These are phyloP conservation scores for Fusarium oligoseptatum DNA, from an alignment of 2,329 filamentous ascomycete genomes.

Conservation along the genomic window DNA sequence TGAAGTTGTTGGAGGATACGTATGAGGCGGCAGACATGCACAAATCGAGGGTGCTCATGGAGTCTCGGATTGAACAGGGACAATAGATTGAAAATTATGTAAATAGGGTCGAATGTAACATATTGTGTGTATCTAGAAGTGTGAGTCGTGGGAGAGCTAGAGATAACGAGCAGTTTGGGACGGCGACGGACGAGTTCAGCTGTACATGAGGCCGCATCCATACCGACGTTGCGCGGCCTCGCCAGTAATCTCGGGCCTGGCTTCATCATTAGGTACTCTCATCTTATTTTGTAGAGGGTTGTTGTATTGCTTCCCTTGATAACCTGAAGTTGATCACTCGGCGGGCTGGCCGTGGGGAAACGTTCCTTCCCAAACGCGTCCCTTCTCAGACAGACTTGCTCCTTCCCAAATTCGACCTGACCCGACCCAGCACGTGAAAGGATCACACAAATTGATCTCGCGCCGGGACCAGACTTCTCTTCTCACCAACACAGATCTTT, in stretches of 20 bases:
- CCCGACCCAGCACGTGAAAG: not conserved
- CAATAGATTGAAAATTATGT: not conserved
- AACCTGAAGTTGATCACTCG: too few relatives aligned
- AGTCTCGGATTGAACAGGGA: not conserved
- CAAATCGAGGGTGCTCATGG: conserved; percentile 24
- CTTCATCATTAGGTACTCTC: too few relatives aligned
- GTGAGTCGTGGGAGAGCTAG: not conserved
- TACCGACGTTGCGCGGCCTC: too few relatives aligned
- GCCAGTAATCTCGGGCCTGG: too few relatives aligned
- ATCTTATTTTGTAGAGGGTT: too few relatives aligned
- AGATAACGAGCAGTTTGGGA: not conserved
- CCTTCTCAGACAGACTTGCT: too few relatives aligned
- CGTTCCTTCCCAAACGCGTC: too few relatives aligned
- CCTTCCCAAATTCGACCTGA: too few relatives aligned
- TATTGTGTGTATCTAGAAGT: not conserved
- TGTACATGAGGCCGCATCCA: too few relatives aligned
- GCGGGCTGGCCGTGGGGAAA: too few relatives aligned
- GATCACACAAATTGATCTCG: not conserved
- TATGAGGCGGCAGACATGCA: conserved; percentile 40
- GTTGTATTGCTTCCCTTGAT: too few relatives aligned
- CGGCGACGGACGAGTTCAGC: too few relatives aligned
- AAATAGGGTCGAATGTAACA: not conserved
- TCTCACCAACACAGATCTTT: not conserved
- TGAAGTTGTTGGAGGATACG: conserved; percentile 46
- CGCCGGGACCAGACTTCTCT: not conserved